phyloP scores from a whole-genome alignment of 169 alveolate species.

The Plasmodium vivax region DNA sequence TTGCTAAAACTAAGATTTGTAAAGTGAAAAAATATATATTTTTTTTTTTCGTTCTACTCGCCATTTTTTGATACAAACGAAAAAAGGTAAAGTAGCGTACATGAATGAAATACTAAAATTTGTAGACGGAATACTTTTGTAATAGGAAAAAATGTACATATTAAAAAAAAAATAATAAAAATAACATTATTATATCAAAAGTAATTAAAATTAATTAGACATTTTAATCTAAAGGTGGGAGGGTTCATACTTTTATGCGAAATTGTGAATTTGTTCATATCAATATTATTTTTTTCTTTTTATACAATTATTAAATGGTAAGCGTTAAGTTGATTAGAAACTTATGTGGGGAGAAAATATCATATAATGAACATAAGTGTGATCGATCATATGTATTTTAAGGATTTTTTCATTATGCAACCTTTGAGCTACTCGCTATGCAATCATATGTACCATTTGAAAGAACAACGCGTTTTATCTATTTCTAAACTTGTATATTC shows the following conservation, averaged over 20 bases:
- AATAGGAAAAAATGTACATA: no score
- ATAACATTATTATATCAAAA: no score
- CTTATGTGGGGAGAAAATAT: not conserved
- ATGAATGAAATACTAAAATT: no score
- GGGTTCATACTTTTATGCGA: not conserved
- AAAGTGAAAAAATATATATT: no score
- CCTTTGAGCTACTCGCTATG: not conserved
- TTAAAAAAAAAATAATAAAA: no score
- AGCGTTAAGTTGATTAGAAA: not conserved
- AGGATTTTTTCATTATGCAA: not conserved
- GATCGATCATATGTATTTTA: no score
- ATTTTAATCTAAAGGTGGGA: not conserved
- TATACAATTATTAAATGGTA: not conserved
- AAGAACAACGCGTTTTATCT: not conserved
- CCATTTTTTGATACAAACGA: no score
- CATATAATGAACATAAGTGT: not conserved
- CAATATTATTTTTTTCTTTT: no score
- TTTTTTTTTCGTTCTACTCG: no score
- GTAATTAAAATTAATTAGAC: not conserved
- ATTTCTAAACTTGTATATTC: not conserved
- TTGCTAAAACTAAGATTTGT: no score
- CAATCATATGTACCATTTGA: not conserved
- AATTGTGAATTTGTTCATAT: not conserved
- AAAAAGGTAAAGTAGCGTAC: no score
- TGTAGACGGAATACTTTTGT: no score